Evolutionary conservation across 192 early-diverging fungal species (phyloP).

Genomic region (Coemansia sp.): DNA sequence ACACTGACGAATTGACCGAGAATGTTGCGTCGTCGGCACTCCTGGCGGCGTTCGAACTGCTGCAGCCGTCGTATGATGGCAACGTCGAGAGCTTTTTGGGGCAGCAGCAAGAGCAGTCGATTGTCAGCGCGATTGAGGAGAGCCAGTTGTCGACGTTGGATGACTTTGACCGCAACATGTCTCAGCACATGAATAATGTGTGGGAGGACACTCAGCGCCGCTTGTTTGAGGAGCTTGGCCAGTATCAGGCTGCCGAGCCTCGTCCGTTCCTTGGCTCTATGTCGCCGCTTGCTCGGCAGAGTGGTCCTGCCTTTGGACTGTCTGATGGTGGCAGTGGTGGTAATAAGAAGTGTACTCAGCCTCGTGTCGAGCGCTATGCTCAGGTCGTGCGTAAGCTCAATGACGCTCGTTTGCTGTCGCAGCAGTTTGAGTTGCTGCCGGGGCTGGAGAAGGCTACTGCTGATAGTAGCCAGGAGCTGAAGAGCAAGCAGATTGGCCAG

Average conservation of each 20-base stretch:
- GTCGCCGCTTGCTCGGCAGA: neutral
- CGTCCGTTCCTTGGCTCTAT: neutral
- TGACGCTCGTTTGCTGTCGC: constrained; percentile 20
- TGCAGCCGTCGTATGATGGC: constrained; percentile 73
- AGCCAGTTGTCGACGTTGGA: constrained; percentile 60
- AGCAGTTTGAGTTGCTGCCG: constrained; percentile 26
- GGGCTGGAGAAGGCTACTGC: constrained; percentile 34
- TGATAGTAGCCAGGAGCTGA: constrained; percentile 41
- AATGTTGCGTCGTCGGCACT: constrained; percentile 66
- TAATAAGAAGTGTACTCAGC: constrained; percentile 12
- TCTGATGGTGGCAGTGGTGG: neutral
- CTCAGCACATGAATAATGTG: constrained; percentile 57
- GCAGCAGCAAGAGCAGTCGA: constrained; percentile 74
- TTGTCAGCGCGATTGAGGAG: constrained; percentile 73
- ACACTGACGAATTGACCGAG: constrained; percentile 67
- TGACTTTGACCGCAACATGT: constrained; percentile 68
- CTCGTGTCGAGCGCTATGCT: constrained; percentile 41
- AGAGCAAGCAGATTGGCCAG: constrained; percentile 49
- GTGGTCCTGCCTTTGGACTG: constrained; percentile 14
- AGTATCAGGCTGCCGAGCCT: constrained; percentile 43
- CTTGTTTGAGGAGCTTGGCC: constrained; percentile 84
- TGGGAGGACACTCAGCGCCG: constrained; percentile 74
- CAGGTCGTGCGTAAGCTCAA: constrained; percentile 39
- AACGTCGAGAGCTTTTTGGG: constrained; percentile 79
- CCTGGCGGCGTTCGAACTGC: constrained; percentile 69